Evolutionary conservation across 768 basidiomycete species (phyloP).

Genomic region (Serendipita sp.): DNA sequence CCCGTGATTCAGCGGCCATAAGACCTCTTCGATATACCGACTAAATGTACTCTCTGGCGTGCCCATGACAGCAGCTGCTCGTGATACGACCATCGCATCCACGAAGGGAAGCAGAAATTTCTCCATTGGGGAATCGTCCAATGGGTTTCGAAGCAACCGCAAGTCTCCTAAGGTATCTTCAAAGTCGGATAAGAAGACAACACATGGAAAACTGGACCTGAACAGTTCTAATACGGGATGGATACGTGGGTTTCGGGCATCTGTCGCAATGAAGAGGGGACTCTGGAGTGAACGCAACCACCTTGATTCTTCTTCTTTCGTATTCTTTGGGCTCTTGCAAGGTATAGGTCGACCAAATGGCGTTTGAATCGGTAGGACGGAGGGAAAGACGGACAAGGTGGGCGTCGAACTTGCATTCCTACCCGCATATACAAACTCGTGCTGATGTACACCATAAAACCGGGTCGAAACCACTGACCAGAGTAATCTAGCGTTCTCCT

Average conservation of each 20-base stretch:
- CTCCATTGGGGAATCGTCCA: constrained; percentile 34
- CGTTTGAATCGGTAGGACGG: neutral
- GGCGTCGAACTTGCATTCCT: neutral
- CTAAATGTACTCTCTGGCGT: constrained; percentile 68
- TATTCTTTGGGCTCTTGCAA: neutral
- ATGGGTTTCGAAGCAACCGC: constrained; percentile 24
- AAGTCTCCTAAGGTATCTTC: constrained; percentile 16
- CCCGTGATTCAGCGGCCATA: constrained; percentile 29
- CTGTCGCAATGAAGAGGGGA: constrained; percentile 54
- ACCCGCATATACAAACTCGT: neutral
- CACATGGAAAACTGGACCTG: constrained; percentile 43
- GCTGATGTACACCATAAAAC: neutral
- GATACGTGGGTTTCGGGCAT: constrained; percentile 26
- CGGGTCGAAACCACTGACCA: neutral
- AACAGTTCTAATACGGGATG: constrained; percentile 33
- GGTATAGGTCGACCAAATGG: neutral
- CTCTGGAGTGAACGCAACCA: constrained; percentile 28
- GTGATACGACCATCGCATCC: constrained; percentile 53
- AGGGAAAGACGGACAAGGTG: neutral
- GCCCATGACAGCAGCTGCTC: constrained; percentile 42
- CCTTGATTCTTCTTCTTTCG: neutral
- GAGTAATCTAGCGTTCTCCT: constrained; percentile 25
- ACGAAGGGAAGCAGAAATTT: constrained; percentile 43
- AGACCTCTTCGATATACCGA: constrained; percentile 45
- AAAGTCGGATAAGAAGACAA: constrained; percentile 43